Base-by-base conservation (phyloP, 768 basidiomycete genomes). In the Tylopilus plumbeoviolaceoides region DNA sequence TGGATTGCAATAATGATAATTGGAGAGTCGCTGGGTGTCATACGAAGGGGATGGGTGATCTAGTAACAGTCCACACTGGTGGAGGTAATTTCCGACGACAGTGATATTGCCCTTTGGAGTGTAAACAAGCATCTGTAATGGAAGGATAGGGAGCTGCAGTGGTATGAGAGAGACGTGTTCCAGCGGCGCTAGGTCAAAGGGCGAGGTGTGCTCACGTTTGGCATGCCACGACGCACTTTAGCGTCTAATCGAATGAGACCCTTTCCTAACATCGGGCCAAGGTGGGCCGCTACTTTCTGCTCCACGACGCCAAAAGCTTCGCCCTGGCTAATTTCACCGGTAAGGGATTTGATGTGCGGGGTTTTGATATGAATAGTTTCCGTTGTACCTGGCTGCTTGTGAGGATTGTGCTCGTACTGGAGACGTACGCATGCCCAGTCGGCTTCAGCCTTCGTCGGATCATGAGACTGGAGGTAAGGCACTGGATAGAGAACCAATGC, bases 61-160 rank as follows among this genome's bases (percentile, higher is more conserved):
- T 44, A 98, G 82, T 48, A 87, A 75, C 8, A 94, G 73, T 38
- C 78, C 79, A 54, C 79, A 78, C 52, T 81, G 77, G 21, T 83
- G 80, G 46, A 98, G 79, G 62, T 84, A 84, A 62, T 82, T 77
- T 56, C 90, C 85, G 56, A 99, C 87, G 50, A 87, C 84, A 30
- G 78, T 73, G 57, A 98, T 87, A 70, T 98, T 94, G 30, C 91
- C 90, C 68, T 95, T 97, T 5, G 92, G 91, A 6, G 95, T 95
- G 70, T 89, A 95, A 28, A 98, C 84, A 36, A 97, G 81, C 70
- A 97, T 80, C 63, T 88, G 87, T 17, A 98, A 76, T 20, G 85
- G 82, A 42, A 95, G 75, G 50, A 93, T 89, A 44, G 89, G 88
- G 48, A 89, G 77, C 91, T 95, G 45, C 12, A 49, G 38, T 36